Percentiles rank a stretch among this genome's conserved stretches.
Conservation (phyloP, 805 yeast genomes). For the Schwanniomyces vanrijiae region DNA sequence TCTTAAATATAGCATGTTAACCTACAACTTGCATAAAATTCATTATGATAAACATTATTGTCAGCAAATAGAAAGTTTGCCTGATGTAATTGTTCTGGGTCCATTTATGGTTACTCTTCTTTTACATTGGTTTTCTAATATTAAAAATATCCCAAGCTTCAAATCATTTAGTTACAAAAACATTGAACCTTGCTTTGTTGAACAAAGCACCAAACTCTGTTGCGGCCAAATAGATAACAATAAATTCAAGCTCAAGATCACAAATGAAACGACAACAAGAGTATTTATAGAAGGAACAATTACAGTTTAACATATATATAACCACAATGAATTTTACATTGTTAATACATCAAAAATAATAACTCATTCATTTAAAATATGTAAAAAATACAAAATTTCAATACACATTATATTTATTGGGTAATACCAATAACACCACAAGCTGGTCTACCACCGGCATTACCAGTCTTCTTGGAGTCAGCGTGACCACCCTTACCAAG, state of each 20-base stretch:
- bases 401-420: conserved; percentile 19
- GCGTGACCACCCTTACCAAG: conserved; percentile 92
- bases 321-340: neutral
- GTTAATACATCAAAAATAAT: too few species aligned
- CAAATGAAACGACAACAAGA: neutral
- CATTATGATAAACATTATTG: conserved; percentile 70
- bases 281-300: conserved; percentile 5
- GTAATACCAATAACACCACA: conserved; percentile 95
- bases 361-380: neutral
- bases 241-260: conserved; percentile 24
- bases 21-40: conserved; percentile 81
- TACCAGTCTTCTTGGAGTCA: conserved; percentile 92
- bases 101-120: conserved; percentile 69
- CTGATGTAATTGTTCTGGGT: conserved; percentile 70
- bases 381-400: neutral
- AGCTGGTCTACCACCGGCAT: conserved; percentile 97
- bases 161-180: conserved; percentile 48
- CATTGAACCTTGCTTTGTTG: conserved; percentile 48
- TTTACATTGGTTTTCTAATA: conserved; percentile 47
- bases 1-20: conserved; percentile 68
- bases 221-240: conserved; percentile 7
- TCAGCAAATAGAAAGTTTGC: conserved; percentile 54
- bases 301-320: neutral
- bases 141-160: conserved; percentile 17
- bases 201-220: conserved; percentile 24